Base-by-base conservation (phyloP, 2,329 filamentous ascomycete genomes). In the Talaromyces sp. region DNA sequence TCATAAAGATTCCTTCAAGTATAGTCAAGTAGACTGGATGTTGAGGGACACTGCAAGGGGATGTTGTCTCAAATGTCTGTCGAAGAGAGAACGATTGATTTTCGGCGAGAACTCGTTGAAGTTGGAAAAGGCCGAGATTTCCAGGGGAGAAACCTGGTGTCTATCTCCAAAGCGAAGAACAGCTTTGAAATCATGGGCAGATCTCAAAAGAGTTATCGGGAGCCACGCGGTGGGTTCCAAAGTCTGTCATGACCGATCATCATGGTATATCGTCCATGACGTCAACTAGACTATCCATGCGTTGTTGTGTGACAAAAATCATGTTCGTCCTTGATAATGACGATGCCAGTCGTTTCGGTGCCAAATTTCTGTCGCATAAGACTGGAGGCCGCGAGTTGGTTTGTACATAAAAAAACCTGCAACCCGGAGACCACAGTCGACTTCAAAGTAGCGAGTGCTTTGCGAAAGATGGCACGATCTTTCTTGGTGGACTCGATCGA, bases 321-420 rank as follows among this genome's bases (percentile, higher is more conserved):
- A 42, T 59, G 32, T 15, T 59, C 47, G n/a, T 53, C 47, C 4
- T 19, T 47, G n/a, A 59, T 53, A 15, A 59, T 27, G 15, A 59
- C 28, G 13, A 59, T 39, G 1, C 30, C 30, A 6, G 30, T 36
- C 25, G 47, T 33, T 13, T 30, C 22, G 10, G 10, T 9, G 22
- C 25, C 47, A 22, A 59, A 59, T 5, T 53, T 51, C 10, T 30
- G 3, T 11, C 47, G 44, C 15, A 54, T 19, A 5, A 44, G 28
- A 8, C n/a, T 9, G 13, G 57, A 59, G 11, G 47, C 30, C 13
- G 47, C 47, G 9, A 59, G 13, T 19, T 59, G 57, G 11, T 52
- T 19, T n/a, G 55, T 28, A 19, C 55, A 57, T 10, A 57, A 42
- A 7, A 56, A 17, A 3, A 39, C 36, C 17, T 39, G 36, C 7